A percentile compares a stretch with the other conserved stretches of the same genome.
Conservation (phyloP, 148 eudicot genomes). For the Chenopodium album region DNA sequence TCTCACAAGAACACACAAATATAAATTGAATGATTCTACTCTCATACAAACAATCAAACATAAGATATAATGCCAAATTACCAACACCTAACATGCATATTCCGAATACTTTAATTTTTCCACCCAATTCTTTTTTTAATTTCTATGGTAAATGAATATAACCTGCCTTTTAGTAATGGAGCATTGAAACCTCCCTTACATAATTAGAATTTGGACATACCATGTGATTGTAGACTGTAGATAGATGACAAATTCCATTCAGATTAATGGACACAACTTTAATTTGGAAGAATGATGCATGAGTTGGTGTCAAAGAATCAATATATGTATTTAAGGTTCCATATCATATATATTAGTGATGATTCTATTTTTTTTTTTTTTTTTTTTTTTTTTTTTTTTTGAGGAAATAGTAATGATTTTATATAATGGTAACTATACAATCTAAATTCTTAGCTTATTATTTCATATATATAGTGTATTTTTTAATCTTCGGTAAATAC, state of each 20-base stretch:
- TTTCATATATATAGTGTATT: too few species aligned
- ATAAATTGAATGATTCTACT: too few species aligned
- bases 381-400: too few species aligned
- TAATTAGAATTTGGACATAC: constrained; percentile 4
- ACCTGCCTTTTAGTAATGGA: too few species aligned
- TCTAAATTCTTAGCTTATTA: too few species aligned
- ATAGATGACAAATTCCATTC: constrained; percentile 4
- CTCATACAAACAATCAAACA: neutral
- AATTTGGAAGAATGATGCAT: neutral
- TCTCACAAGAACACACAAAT: too few species aligned
- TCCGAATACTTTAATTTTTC: neutral
- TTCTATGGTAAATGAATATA: neutral
- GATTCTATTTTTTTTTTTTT: neutral
- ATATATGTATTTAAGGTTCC: neutral
- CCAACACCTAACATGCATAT: neutral
- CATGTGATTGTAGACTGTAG: constrained; percentile 7
- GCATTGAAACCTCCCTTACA: neutral
- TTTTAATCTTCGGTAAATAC: too few species aligned
- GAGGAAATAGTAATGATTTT: too few species aligned
- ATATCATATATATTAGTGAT: too few species aligned
- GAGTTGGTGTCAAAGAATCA: neutral
- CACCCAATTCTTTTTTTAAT: too few species aligned
- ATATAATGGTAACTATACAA: too few species aligned
- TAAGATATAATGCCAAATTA: neutral
- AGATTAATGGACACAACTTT: neutral